These are phyloP conservation scores for Thelonectria olida DNA, from an alignment of 2,329 filamentous ascomycete genomes.

Conservation along the genomic window DNA sequence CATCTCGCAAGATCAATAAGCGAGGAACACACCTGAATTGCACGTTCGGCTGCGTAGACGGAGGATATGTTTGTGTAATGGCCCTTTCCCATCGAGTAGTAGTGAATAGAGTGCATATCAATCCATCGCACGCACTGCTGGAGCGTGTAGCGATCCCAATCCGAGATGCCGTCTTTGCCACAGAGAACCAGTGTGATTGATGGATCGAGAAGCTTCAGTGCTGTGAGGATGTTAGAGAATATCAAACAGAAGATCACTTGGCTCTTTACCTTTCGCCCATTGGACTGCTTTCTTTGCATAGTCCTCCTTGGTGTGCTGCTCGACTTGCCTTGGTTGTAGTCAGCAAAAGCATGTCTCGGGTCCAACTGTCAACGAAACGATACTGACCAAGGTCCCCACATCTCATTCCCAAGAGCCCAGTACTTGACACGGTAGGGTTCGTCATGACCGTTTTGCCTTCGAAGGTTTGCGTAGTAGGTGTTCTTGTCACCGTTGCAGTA, in stretches of 20 bases:
- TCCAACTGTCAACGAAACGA: neutral
- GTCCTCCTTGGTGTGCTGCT: conserved; percentile 72
- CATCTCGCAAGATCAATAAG: conserved; percentile 65
- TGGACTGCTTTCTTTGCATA: conserved; percentile 74
- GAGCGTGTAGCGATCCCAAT: conserved; percentile 71
- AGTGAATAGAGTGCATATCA: conserved; percentile 69
- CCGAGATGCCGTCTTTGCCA: conserved; percentile 73
- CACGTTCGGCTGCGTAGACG: conserved; percentile 71
- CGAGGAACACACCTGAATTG: conserved; percentile 72
- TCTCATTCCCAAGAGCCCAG: conserved; percentile 83
- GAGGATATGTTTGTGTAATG: conserved; percentile 84
- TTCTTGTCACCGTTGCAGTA: conserved; percentile 81
- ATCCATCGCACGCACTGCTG: conserved; percentile 49
- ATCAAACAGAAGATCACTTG: fast-evolving
- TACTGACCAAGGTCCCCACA: conserved; percentile 64
- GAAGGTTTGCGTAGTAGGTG: conserved; percentile 82
- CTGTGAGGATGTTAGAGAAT: conserved; percentile 35
- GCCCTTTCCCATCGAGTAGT: conserved; percentile 70
- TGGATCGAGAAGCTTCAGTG: conserved; percentile 74
- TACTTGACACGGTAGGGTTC: conserved; percentile 83
- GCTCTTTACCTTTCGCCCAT: conserved; percentile 64
- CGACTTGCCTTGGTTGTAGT: conserved; percentile 58
- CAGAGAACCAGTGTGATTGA: conserved; percentile 74
- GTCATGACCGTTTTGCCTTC: conserved; percentile 75
- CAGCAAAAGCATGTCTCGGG: neutral